Conservation (phyloP, 2,329 filamentous ascomycete species). For the Penicillium janthinellum region DNA sequence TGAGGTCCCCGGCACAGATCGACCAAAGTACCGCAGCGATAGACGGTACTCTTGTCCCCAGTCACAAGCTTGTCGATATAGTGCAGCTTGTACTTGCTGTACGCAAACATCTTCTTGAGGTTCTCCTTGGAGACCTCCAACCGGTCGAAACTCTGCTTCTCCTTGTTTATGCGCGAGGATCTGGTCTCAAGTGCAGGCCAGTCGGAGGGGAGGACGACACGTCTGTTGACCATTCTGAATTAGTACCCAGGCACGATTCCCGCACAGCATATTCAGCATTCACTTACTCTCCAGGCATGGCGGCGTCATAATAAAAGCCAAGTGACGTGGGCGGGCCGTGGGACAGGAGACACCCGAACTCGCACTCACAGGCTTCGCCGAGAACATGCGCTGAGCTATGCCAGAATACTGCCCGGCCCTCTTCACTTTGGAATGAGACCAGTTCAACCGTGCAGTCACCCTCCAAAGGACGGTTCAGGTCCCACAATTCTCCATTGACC, state of each 20-base stretch:
- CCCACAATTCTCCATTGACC: slow-evolving; percentile 87
- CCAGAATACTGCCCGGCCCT: slow-evolving; percentile 96
- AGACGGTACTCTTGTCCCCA: slow-evolving; percentile 89
- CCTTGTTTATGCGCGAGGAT: slow-evolving; percentile 84
- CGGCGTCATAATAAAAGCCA: too few species aligned
- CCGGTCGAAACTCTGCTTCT: slow-evolving; percentile 93
- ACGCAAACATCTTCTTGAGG: slow-evolving; percentile 91
- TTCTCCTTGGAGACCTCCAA: slow-evolving; percentile 87
- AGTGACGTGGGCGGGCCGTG: not conserved
- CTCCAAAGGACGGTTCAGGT: slow-evolving; percentile 87
- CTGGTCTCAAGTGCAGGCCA: slow-evolving; percentile 83
- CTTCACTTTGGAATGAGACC: slow-evolving; percentile 72
- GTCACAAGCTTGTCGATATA: slow-evolving; percentile 96
- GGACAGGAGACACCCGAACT: slow-evolving; percentile 61
- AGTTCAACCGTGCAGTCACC: slow-evolving; percentile 82
- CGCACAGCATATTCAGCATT: slow-evolving; percentile 20
- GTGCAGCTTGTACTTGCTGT: slow-evolving; percentile 98
- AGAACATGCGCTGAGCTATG: slow-evolving; percentile 94
- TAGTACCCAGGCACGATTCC: not conserved
- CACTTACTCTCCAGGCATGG: slow-evolving; percentile 49
- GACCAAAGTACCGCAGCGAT: slow-evolving; percentile 89
- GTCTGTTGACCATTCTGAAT: slow-evolving; percentile 42
- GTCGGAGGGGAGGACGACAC: slow-evolving; percentile 71
- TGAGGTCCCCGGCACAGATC: slow-evolving; percentile 95
- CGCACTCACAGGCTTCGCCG: slow-evolving; percentile 88